These are phyloP conservation scores for Anaeromyces robustus DNA, from an alignment of 192 early-diverging fungal genomes.

Conservation along the genomic window DNA sequence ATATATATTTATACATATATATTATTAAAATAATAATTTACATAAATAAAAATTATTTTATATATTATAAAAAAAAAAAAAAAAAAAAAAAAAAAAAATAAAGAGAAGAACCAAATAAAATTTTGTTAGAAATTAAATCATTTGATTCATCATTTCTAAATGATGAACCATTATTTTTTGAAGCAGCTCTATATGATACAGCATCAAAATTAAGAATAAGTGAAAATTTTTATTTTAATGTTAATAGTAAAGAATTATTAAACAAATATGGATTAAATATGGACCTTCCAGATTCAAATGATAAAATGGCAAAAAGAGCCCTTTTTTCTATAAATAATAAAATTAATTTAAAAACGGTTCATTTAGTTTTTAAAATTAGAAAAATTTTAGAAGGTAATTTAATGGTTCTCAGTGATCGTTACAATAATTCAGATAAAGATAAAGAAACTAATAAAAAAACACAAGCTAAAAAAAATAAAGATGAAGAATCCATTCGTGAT, in stretches of 20 bases:
- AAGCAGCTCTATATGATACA: not conserved
- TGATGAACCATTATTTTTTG: not conserved
- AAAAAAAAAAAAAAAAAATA: not conserved
- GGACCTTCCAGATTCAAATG: not conserved
- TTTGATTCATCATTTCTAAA: not conserved
- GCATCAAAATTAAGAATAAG: not conserved
- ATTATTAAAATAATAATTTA: too few relatives aligned
- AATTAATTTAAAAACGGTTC: not conserved
- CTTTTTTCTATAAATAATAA: not conserved
- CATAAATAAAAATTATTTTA: too few relatives aligned
- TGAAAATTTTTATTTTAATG: not conserved
- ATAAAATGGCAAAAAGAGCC: not conserved
- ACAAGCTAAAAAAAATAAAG: not conserved
- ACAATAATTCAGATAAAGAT: not conserved
- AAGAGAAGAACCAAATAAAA: not conserved
- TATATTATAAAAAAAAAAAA: too few relatives aligned
- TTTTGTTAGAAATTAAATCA: not conserved
- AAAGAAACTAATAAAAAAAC: not conserved
- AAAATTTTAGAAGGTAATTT: not conserved
- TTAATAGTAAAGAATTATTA: not conserved
- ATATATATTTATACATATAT: too few relatives aligned
- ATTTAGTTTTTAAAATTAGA: not conserved
- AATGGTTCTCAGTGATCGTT: not conserved
- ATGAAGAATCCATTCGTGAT: not conserved
- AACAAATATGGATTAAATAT: not conserved